Percentiles rank a stretch among this genome's conserved stretches.
Evolutionary conservation across 225 moss, liverwort and hornwort genomes (phyloP).

Genomic region (Bryoerythrophyllum caledonicum): DNA sequence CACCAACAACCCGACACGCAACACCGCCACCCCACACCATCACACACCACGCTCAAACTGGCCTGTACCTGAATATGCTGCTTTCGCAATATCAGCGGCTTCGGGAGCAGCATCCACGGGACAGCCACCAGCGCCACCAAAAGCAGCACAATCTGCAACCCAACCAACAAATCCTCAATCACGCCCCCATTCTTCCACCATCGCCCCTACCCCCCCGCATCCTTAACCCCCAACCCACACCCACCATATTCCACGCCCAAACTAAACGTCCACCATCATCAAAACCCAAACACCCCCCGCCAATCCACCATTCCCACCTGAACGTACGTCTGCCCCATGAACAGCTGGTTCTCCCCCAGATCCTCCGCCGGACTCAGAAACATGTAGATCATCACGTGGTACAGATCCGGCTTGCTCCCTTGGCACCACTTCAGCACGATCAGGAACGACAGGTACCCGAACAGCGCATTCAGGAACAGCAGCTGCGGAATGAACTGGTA

Average conservation of each 20-base stretch:
- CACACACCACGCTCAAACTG: neutral
- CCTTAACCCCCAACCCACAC: neutral
- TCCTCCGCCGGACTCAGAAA: constrained; percentile 70
- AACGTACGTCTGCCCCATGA: constrained; percentile 13
- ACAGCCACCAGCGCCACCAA: constrained; percentile 60
- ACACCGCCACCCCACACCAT: neutral
- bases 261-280: neutral
- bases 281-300: neutral
- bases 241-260: neutral
- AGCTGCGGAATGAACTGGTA: constrained; percentile 96
- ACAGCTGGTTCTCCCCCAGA: constrained; percentile 37
- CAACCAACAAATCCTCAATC: neutral
- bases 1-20: neutral
- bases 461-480: constrained; percentile 67
- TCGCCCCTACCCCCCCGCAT: neutral
- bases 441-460: constrained; percentile 77
- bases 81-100: constrained; percentile 73
- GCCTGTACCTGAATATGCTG: constrained; percentile 74
- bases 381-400: constrained; percentile 99
- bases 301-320: neutral
- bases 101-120: constrained; percentile 95
- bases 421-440: constrained; percentile 92
- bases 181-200: neutral
- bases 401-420: constrained; percentile 93
- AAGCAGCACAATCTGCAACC: constrained; percentile 60